Percentiles rank a stretch among this genome's conserved stretches.
These are phyloP conservation scores for Zizania palustris DNA, from an alignment of 202 grass and related monocot species.

Conservation along the genomic window DNA sequence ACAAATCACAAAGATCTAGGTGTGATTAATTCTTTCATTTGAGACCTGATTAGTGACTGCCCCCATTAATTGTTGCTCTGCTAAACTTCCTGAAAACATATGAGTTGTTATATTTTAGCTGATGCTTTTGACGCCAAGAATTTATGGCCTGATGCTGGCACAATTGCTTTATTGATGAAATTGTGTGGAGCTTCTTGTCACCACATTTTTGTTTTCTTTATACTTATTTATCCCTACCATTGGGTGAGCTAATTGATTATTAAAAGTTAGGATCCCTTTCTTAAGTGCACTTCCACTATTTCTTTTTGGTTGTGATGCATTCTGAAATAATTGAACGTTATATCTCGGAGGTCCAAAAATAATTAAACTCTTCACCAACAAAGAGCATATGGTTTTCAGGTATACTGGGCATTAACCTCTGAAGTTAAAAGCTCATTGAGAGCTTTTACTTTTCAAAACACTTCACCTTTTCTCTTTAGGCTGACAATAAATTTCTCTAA, in stretches of 20 bases:
- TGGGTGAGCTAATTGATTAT: background rate
- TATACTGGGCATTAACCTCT: constrained; percentile 38
- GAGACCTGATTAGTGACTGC: too few relatives aligned
- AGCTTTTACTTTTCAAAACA: background rate
- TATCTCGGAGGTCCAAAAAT: constrained; percentile 69
- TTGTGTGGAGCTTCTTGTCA: background rate
- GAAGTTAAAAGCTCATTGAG: constrained; percentile 35
- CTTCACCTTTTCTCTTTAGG: constrained; percentile 20
- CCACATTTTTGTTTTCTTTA: background rate
- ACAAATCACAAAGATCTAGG: too few relatives aligned
- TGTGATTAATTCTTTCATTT: too few relatives aligned
- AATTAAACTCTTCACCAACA: constrained; percentile 91
- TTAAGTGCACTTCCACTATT: constrained; percentile 17
- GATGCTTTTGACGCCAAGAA: background rate
- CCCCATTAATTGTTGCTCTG: too few relatives aligned
- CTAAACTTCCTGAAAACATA: too few relatives aligned
- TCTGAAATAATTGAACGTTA: constrained; percentile 2
- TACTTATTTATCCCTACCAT: constrained; percentile 1
- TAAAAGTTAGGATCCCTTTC: constrained; percentile 13
- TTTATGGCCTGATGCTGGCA: background rate
- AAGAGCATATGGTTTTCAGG: constrained; percentile 99
- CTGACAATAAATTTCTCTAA: constrained; percentile 37
- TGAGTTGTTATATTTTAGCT: too few relatives aligned
- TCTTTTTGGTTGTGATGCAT: constrained; percentile 28
- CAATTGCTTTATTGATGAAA: background rate